Conservation (phyloP, 805 yeast genomes). For the Sugiyamaella americana region DNA sequence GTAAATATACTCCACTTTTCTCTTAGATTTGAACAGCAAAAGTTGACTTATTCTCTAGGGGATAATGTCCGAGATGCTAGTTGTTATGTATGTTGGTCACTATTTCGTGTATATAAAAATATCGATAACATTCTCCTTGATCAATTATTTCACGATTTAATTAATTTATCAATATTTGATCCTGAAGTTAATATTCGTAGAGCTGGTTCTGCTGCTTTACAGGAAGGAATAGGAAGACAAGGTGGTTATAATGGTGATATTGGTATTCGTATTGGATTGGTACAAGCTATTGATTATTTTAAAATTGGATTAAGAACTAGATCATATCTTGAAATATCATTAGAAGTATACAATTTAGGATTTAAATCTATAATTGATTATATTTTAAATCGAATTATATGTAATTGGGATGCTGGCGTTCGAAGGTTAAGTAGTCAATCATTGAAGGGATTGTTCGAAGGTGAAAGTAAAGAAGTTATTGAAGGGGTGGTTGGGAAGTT, state of each 20-base stretch:
- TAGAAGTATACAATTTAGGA: constrained; percentile 22
- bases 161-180: constrained; percentile 60
- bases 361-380: constrained; percentile 23
- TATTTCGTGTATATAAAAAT: constrained; percentile 40
- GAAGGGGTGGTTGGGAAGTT: not conserved
- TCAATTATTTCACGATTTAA: constrained; percentile 34
- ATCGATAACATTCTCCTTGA: constrained; percentile 16
- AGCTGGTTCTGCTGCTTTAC: constrained; percentile 81
- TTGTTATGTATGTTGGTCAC: constrained; percentile 79
- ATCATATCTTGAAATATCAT: constrained; percentile 38
- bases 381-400: constrained; percentile 32
- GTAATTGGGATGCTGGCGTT: constrained; percentile 38
- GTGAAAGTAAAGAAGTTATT: not conserved
- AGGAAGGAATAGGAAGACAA: constrained; percentile 77
- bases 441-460: constrained; percentile 21
- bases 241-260: constrained; percentile 38
- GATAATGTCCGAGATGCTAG: constrained; percentile 76
- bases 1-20: constrained; percentile 38
- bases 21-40: constrained; percentile 52
- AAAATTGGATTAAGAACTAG: constrained; percentile 39
- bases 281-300: constrained; percentile 54
- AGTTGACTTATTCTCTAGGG: constrained; percentile 50
- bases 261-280: constrained; percentile 34
- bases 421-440: constrained; percentile 40
- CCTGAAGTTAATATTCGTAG: constrained; percentile 66